phyloP scores from a whole-genome alignment of 1,139 yeast species.

The Kodamaea alishanica region DNA sequence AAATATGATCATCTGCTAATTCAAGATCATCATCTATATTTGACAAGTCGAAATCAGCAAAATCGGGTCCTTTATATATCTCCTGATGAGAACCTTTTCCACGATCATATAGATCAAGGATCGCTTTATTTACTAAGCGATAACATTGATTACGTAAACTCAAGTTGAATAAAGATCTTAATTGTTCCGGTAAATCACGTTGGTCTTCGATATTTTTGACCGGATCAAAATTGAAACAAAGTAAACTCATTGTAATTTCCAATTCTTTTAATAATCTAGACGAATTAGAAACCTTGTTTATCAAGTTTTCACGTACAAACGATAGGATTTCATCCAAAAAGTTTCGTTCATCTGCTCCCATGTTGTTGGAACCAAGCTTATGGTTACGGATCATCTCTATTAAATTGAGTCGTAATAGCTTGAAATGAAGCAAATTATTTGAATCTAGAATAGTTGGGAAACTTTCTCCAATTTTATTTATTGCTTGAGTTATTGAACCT shows the following conservation, averaged over 20 bases:
- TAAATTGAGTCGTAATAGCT: slow-evolving; percentile 54
- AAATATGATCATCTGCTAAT: slow-evolving; percentile 7
- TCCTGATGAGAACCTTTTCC: slow-evolving; percentile 4
- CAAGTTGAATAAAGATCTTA: slow-evolving; percentile 49
- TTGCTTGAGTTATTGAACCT: slow-evolving; percentile 50
- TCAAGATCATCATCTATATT: slow-evolving; percentile 12
- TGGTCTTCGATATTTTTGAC: slow-evolving; percentile 31
- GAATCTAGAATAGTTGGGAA: slow-evolving; percentile 55
- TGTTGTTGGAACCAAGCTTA: slow-evolving; percentile 19
- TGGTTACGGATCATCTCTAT: slow-evolving; percentile 62
- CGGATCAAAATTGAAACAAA: slow-evolving; percentile 53
- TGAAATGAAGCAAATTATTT: slow-evolving; percentile 59
- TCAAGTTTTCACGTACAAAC: slow-evolving; percentile 60
- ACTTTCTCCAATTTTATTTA: slow-evolving; percentile 40
- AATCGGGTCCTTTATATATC: slow-evolving; percentile 7
- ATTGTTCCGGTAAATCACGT: slow-evolving; percentile 49
- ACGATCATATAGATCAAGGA: slow-evolving; percentile 26
- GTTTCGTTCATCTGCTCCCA: slow-evolving; percentile 29
- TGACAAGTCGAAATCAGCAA: slow-evolving; percentile 3
- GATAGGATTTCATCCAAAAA: slow-evolving; percentile 55
- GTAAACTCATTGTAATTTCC: slow-evolving; percentile 67
- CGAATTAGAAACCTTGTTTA: slow-evolving; percentile 54
- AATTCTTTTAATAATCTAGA: slow-evolving; percentile 53
- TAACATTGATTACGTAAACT: slow-evolving; percentile 57
- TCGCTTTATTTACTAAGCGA: slow-evolving; percentile 53